These are phyloP conservation scores for Tylopilus felleus DNA, from an alignment of 768 basidiomycete genomes.

Conservation along the genomic window DNA sequence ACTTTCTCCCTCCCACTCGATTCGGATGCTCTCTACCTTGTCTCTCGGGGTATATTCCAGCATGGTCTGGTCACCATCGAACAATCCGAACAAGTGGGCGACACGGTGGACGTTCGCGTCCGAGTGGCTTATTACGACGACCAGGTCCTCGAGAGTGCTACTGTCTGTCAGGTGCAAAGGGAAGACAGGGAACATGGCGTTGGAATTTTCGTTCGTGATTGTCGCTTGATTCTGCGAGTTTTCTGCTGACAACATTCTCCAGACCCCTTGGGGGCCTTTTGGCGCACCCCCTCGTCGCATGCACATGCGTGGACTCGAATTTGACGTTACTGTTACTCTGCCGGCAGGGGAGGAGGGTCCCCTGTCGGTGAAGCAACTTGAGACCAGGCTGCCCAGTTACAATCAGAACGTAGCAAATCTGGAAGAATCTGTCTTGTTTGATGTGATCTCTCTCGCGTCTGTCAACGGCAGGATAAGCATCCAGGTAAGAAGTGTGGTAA, in stretches of 20 bases:
- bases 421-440: conserved; percentile 35
- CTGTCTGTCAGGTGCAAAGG: conserved; percentile 31
- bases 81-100: conserved; percentile 26
- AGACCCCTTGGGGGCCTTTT: conserved; percentile 31
- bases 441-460: conserved; percentile 33
- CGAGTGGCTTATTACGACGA: conserved; percentile 23
- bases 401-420: conserved; percentile 37
- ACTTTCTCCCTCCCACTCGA: conserved; percentile 30
- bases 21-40: conserved; percentile 29
- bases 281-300: neutral
- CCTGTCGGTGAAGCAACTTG: conserved; percentile 39
- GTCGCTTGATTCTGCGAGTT: neutral
- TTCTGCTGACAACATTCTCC: neutral
- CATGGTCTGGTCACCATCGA: conserved; percentile 27
- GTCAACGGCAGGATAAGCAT: conserved; percentile 35
- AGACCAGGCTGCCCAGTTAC: conserved; percentile 42
- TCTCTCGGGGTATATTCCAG: conserved; percentile 30
- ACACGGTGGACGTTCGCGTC: conserved; percentile 30
- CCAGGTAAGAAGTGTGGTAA: conserved; percentile 26
- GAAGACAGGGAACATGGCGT: conserved; percentile 25
- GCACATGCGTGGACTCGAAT: conserved; percentile 22
- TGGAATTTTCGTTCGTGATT: conserved; percentile 33
- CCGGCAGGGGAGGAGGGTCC: conserved; percentile 29
- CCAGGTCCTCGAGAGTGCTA: conserved; percentile 18
- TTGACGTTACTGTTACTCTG: conserved; percentile 37